A percentile compares a stretch with the other conserved stretches of the same genome.
These are phyloP conservation scores for Fraxinus velutina DNA, from an alignment of 305 asterid species.

Conservation along the genomic window DNA sequence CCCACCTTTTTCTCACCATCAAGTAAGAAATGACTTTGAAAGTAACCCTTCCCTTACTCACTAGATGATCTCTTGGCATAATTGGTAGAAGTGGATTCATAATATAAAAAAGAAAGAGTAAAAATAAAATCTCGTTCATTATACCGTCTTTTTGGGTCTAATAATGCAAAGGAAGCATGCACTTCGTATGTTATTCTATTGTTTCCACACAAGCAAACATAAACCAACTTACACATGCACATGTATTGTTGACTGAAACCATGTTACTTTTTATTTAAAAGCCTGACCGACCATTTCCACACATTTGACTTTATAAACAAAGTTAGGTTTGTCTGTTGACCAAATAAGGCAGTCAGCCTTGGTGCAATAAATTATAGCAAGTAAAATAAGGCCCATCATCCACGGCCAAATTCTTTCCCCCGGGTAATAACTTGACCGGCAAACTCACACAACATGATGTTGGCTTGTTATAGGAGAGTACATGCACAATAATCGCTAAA, in stretches of 20 bases:
- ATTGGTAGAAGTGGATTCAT: not conserved
- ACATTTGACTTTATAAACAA: slow-evolving; percentile 52
- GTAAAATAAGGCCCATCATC: slow-evolving; percentile 16
- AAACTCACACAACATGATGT: slow-evolving; percentile 15
- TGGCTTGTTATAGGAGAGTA: slow-evolving; percentile 20
- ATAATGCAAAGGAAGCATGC: not conserved
- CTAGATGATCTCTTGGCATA: not conserved
- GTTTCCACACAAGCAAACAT: slow-evolving; percentile 31
- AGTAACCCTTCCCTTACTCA: not conserved
- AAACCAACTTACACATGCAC: slow-evolving; percentile 48
- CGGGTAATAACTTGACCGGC: slow-evolving; percentile 24
- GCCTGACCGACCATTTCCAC: slow-evolving; percentile 44
- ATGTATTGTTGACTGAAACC: slow-evolving; percentile 67
- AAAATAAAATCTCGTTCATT: not conserved
- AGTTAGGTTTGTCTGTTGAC: slow-evolving; percentile 46
- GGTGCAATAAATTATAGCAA: slow-evolving; percentile 19
- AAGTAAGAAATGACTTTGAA: not conserved
- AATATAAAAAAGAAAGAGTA: not conserved
- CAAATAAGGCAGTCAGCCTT: slow-evolving; percentile 34
- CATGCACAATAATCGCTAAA: slow-evolving; percentile 21
- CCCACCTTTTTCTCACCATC: not conserved
- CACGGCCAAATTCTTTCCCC: slow-evolving; percentile 25
- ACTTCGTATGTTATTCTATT: not conserved
- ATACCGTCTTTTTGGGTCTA: not conserved
- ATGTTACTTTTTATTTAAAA: slow-evolving; percentile 53